phyloP scores from a whole-genome alignment of 257 asterid genomes.

The Mentha longifolia region DNA sequence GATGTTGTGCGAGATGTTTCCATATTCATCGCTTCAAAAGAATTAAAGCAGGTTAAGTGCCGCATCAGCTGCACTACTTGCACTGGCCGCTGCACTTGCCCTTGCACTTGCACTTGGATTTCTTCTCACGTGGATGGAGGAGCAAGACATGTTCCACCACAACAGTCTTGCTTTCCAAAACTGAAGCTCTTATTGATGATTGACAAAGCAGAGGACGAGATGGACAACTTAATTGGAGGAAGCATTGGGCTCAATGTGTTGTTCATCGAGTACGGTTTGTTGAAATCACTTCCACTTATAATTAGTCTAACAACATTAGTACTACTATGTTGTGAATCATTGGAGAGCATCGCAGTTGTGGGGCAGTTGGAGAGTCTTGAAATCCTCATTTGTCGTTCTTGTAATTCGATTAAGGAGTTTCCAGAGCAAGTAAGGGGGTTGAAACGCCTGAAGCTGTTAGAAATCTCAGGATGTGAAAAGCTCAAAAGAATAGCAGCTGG shows the following conservation, averaged over 20 bases:
- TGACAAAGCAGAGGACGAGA: too few relatives aligned
- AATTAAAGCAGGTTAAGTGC: neutral
- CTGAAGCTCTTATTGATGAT: too few relatives aligned
- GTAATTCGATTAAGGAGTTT: neutral
- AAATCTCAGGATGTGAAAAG: neutral
- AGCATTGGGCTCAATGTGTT: too few relatives aligned
- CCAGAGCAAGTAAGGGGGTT: neutral
- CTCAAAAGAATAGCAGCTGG: conserved; percentile 13
- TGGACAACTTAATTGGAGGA: too few relatives aligned
- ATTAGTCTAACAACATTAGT: conserved; percentile 7
- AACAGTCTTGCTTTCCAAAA: too few relatives aligned
- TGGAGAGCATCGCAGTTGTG: conserved; percentile 4
- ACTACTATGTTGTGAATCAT: neutral
- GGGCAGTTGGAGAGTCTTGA: conserved; percentile 19
- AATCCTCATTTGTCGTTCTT: neutral
- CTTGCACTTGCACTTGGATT: conserved; percentile 28
- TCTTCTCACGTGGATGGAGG: too few relatives aligned
- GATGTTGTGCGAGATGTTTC: conserved; percentile 29
- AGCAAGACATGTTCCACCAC: too few relatives aligned
- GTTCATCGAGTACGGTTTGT: too few relatives aligned
- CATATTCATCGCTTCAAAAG: conserved; percentile 19
- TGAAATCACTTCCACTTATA: neutral
- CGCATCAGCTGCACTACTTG: too few relatives aligned
- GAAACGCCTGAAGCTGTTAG: conserved; percentile 3
- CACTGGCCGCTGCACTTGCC: too few relatives aligned